Base-by-base conservation (phyloP, 306 rosid species). In the Corylus americana region DNA sequence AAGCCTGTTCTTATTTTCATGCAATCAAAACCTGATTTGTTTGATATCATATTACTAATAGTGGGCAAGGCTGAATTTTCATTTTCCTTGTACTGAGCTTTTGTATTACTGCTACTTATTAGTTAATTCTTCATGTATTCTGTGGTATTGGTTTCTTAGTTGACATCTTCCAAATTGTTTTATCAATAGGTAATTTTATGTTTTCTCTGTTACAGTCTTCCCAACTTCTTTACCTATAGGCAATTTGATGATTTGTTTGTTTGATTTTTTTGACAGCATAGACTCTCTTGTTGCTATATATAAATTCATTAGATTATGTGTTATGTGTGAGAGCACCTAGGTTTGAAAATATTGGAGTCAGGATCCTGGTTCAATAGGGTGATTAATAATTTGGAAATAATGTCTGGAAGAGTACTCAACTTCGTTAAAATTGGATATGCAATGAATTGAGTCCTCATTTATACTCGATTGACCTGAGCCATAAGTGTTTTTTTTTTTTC, bases 371-470 rank as follows among this genome's bases (percentile, higher is more conserved):
- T 17, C 51, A 39, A 68, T 68, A 42, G 50, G 42, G 42, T 64
- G n/a, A 8, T 16, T 2, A 63, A 42, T 5, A 57, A 35, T 59
- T 78, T 37, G 72, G 25, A 45, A 71, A 50, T 58, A 57, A 66
- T 49, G 17, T 31, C 59, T 55, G 48, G 71, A 64, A 0, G 49
- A 35, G 37, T 64, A 25, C 48, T 64, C 44, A 17, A 64, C 44
- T 47, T 16, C 29, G 17, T 39, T 44, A 42, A 12, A 66, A 18
- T 12, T 22, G 11, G 37, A 12, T 7, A 49, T 48, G 25, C 10
- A 35, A 71, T 61, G 39, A 45, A 74, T 59, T 4, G 68, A 39
- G 72, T 18, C 48, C 51, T 67, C 72, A 42, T 68, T 18, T 68
- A 10, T 42, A 18, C 51, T 68, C 0, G 51, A 68, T 68, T 68